Evolutionary conservation across 2,329 filamentous ascomycete genomes (phyloP), one percentile per base, ranked within the genome.

Genomic region (Cercospora brassicicola): DNA sequence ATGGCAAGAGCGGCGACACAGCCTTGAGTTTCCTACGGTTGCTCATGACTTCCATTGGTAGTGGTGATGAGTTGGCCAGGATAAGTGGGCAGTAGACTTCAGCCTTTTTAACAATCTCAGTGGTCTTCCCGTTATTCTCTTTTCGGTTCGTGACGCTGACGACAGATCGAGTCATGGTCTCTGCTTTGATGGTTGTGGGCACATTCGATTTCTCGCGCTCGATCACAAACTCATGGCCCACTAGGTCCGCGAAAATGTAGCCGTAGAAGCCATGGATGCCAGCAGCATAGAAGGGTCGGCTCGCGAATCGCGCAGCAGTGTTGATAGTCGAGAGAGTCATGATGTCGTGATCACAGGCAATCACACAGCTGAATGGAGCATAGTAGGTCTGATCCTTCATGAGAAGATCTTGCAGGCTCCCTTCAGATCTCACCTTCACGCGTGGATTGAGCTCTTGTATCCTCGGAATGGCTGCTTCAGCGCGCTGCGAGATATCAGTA

Each of bases 231-330:
- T 94, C 90, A 79, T 99, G 95, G 75, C 90, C 87, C 73, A 97
- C 93, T 23, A 99, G 86, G 79, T 99, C 95, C 67, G 91, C 91
- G 79, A 99, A 99, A 72, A 97, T 91, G 82, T 92, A 99, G 65
- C 95, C 95, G 79, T 96, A 98, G 78, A 97, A 87, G 59, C 95
- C 95, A 77, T 97, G 92, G 2, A 91, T 88, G 61, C 89, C 90
- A 39, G 93, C 91, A 9, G 93, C 93, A 80, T 99, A 99, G 80
- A 97, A 97, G 10, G 93, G 89, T 59, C 89, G 88, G 70, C 88
- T 86, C 69, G 90, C 89, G 42, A 96, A 82, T 57, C 94, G 90
- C 48, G 93, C 94, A 30, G 91, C 90, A 23, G 92, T 92, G 81
- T 98, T 97, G 82, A 98, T 91, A 67, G 88, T 86, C 71, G 89